Conservation (phyloP, 805 yeast genomes). For the Candida methanosorbosa region DNA sequence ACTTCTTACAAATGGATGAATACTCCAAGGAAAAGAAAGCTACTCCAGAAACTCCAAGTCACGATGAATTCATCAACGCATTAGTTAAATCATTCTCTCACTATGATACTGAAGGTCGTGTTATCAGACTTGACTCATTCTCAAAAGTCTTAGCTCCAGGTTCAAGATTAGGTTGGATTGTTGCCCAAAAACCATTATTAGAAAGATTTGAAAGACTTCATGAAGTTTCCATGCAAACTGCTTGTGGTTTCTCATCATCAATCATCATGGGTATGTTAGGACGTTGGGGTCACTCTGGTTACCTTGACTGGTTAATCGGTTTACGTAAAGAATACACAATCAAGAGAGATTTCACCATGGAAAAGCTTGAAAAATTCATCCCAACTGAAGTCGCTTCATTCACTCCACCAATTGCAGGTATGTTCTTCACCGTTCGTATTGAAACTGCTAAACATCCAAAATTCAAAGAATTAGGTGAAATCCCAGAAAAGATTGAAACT, state of each 20-base stretch:
- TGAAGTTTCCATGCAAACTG: conserved; percentile 74
- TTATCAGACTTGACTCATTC: conserved; percentile 79
- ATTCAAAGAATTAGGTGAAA: conserved; percentile 45
- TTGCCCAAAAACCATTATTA: conserved; percentile 55
- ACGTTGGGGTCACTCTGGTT: conserved; percentile 88
- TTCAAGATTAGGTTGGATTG: conserved; percentile 80
- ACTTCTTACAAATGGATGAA: conserved; percentile 86
- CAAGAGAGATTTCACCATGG: conserved; percentile 83
- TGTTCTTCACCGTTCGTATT: conserved; percentile 70
- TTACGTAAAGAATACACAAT: conserved; percentile 74
- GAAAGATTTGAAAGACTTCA: conserved; percentile 64
- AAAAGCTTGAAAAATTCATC: conserved; percentile 54
- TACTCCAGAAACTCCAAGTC: conserved; percentile 27
- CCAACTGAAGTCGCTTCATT: conserved; percentile 34
- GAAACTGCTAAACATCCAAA: conserved; percentile 80
- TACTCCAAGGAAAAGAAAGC: conserved; percentile 43
- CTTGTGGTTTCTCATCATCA: conserved; percentile 76
- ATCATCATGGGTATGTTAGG: conserved; percentile 60
- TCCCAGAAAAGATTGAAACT: conserved; percentile 56
- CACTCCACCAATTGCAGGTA: conserved; percentile 72
- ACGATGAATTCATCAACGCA: conserved; percentile 57
- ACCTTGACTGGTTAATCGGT: conserved; percentile 82
- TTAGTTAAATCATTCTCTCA: conserved; percentile 71
- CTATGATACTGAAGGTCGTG: conserved; percentile 82
- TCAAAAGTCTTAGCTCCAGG: conserved; percentile 94